Percentiles rank a stretch among this genome's conserved stretches.
Evolutionary conservation across 2,329 filamentous ascomycete species (phyloP).

Genomic region (Fusarium newnesense): DNA sequence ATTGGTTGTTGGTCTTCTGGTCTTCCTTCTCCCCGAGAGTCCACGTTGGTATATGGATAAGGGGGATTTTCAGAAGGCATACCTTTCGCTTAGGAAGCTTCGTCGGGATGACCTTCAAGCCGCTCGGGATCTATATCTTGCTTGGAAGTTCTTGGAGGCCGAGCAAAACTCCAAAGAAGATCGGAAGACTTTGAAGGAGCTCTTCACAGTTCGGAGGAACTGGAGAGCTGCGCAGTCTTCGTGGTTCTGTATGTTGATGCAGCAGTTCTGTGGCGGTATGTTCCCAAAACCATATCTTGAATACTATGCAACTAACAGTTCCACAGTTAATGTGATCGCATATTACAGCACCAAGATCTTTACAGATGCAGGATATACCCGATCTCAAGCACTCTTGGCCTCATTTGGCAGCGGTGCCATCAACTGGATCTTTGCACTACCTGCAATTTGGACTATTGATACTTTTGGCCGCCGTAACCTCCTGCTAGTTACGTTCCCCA

Average conservation of each 20-base stretch:
- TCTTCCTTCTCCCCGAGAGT: not conserved
- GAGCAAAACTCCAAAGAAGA: conserved; percentile 43
- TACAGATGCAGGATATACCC: conserved; percentile 54
- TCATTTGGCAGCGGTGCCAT: conserved; percentile 65
- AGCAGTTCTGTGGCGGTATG: conserved; percentile 46
- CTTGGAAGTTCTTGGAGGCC: conserved; percentile 51
- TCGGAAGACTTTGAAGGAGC: conserved; percentile 40
- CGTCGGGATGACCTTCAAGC: conserved; percentile 60
- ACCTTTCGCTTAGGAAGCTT: conserved; percentile 56
- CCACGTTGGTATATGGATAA: not conserved
- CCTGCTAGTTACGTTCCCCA: not conserved
- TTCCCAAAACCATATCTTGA: conserved; percentile 48
- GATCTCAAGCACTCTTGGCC: conserved; percentile 55
- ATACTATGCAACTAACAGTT: conserved; percentile 50
- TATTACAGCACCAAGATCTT: conserved; percentile 64
- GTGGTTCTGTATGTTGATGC: conserved; percentile 51
- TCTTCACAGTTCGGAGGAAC: conserved; percentile 46
- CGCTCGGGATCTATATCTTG: conserved; percentile 61
- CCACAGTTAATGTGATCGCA: conserved; percentile 49
- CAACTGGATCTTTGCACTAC: conserved; percentile 63
- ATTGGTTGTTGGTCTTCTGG: not conserved
- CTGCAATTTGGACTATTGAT: conserved; percentile 65
- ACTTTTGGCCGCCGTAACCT: conserved; percentile 35
- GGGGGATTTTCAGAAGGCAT: conserved; percentile 54
- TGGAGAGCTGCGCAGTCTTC: conserved; percentile 47